Conservation (phyloP, 768 basidiomycete species). For the Trametes maxima region DNA sequence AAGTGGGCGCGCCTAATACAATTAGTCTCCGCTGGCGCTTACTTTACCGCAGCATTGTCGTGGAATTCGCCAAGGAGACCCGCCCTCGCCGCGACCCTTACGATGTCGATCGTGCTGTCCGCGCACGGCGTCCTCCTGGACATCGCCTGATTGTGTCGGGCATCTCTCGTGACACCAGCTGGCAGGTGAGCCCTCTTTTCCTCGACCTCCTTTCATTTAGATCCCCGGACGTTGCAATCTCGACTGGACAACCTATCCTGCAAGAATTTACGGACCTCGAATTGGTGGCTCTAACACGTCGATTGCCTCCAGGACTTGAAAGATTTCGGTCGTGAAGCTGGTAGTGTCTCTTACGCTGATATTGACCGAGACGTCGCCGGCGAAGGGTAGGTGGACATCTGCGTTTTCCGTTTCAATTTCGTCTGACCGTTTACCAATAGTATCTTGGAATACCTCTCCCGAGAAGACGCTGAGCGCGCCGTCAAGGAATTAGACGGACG, state of each 20-base stretch:
- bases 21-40: background rate
- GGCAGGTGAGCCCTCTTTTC: slow-evolving; percentile 83
- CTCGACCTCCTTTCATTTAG: background rate
- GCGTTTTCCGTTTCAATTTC: background rate
- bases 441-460: slow-evolving; percentile 85
- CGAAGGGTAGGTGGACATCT: slow-evolving; percentile 70
- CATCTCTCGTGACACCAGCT: slow-evolving; percentile 92
- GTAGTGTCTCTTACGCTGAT: slow-evolving; percentile 92
- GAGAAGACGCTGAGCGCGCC: slow-evolving; percentile 93
- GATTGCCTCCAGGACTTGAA: slow-evolving; percentile 82
- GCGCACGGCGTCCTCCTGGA: slow-evolving; percentile 77
- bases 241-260: background rate
- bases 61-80: slow-evolving; percentile 94
- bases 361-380: slow-evolving; percentile 86
- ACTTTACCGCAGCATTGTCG: slow-evolving; percentile 69
- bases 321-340: slow-evolving; percentile 94
- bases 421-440: slow-evolving; percentile 41
- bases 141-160: slow-evolving; percentile 85
- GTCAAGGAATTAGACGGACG: slow-evolving; percentile 83
- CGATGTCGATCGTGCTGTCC: slow-evolving; percentile 64
- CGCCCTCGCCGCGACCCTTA: slow-evolving; percentile 80
- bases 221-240: slow-evolving; percentile 6
- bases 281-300: slow-evolving; percentile 25
- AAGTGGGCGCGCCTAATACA: slow-evolving; percentile 50
- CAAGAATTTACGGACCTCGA: background rate